Evolutionary conservation across 495 filamentous ascomycete genomes (phyloP), one percentile per base, ranked within the genome.

Genomic region (Chaetomidium leptoderma): DNA sequence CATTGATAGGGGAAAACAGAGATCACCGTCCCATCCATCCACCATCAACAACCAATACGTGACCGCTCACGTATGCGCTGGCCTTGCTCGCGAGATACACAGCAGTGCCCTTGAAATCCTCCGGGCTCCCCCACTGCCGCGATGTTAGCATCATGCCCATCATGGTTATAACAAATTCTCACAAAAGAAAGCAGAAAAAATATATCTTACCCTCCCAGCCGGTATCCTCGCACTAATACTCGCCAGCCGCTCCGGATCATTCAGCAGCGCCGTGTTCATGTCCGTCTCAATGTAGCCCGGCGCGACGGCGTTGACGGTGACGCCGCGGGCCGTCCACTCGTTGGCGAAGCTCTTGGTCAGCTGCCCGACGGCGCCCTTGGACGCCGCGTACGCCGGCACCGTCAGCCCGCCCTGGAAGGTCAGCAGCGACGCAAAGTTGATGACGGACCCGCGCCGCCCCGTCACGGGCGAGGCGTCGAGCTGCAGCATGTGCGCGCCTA

Each of bases 321-420:
- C 83, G 0, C 91, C 90, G 63, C 84, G 78, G 2, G 77, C 70
- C 3, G 87, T 82, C 91, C 91, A 96, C 70, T 95, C 89, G 57
- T 96, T 96, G 23, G 86, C 84, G 39, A 96, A 77, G 16, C 87
- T 84, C 69, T 96, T 97, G 32, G 92, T 96, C 53, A 96, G 70
- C 71, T 95, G 90, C 17, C 84, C 83, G 2, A 97, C 83, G 4
- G 88, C 92, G 26, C 91, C 91, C 72, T 96, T 96, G 63, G 83
- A 85, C 0, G 92, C 91, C 11, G 92, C 86, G 72, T 96, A 96
- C 2, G 91, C 92, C 0, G 92, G 90, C 1, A 96, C 90, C 0
- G 87, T 96, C 40, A 96, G 76, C 0, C 92, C 92, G 49, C 92
- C 92, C 65, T 96, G 92, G 81, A 95, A 97, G 37, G 86, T 86